Evolutionary conservation across 352 stramenopile species (phyloP), one percentile per base, ranked within the genome.

Genomic region (Plasmopara muralis): DNA sequence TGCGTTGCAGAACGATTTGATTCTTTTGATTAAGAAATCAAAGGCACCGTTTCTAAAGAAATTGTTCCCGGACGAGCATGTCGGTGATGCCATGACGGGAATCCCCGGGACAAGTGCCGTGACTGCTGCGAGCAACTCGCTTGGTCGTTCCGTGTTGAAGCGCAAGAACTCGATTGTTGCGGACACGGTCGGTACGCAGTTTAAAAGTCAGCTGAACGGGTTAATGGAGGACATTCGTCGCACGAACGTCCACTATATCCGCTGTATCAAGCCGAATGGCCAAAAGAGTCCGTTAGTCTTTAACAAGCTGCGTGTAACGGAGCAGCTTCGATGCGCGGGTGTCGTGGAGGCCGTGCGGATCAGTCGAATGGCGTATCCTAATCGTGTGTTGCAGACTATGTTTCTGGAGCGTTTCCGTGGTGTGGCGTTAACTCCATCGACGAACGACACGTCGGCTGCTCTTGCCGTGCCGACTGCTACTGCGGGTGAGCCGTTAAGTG

Each of bases 201-300:
- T 99, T 73, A 93, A 93, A 51, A 87, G 72, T 44, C 95, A 98
- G 61, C 73, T 98, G 6, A 87, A 90, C 33, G 75, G 84, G 8
- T 72, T 99, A 15, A 93, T 99, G 53, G 85, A 94, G 37, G 94
- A 98, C 55, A 91, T 99, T 54, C 88, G 96, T 47, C 83, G 78
- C 35, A 98, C 94, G 2, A 88, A 98, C 53, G 93, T 97, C 20
- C 96, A 99, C 65, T 99, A 99, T 74, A 96, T 99, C 58, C 85
- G 96, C 31, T 99, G 97, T 70, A 95, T 99, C 59, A 99, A 99
- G 72, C 96, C 97, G 0, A 99, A 99, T 66, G 86, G 96, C 62
- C 83, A 95, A 38, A 97, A 98, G 64, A 97, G 96, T 50, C 50
- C 82, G 40, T 29, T 64, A 12, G 48, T 85, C 12, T 93, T 98